Percentiles rank a stretch among this genome's conserved stretches.
Evolutionary conservation across 768 basidiomycete genomes (phyloP).

Genomic region (Boletus vinaceobasis): DNA sequence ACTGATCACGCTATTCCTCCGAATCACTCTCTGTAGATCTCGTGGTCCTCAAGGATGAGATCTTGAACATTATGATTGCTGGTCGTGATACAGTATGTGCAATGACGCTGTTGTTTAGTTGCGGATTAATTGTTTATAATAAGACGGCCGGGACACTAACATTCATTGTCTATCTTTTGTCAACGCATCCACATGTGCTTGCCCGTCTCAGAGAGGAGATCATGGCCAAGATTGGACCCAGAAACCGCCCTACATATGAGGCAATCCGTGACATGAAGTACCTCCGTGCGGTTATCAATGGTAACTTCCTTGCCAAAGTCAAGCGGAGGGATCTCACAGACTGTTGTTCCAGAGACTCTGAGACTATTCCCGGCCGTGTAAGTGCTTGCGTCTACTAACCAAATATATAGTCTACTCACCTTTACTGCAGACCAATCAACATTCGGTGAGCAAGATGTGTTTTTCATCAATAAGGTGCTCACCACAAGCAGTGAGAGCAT

Average conservation of each 20-base stretch:
- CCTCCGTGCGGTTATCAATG: constrained; percentile 62
- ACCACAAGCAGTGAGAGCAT: constrained; percentile 38
- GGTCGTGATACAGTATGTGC: constrained; percentile 26
- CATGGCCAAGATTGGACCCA: constrained; percentile 46
- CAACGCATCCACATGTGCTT: constrained; percentile 47
- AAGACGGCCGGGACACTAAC: constrained; percentile 38
- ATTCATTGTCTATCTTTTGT: constrained; percentile 42
- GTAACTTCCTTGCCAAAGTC: constrained; percentile 26
- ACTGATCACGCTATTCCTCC: constrained; percentile 20
- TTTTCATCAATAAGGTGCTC: not conserved
- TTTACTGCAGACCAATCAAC: constrained; percentile 42
- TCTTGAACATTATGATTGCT: constrained; percentile 35
- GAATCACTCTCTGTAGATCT: constrained; percentile 17
- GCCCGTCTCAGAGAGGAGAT: constrained; percentile 54
- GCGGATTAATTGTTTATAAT: constrained; percentile 21
- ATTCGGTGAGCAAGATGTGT: constrained; percentile 31
- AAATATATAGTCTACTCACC: not conserved
- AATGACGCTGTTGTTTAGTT: not conserved
- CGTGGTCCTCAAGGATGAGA: constrained; percentile 30
- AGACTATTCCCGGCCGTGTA: constrained; percentile 53
- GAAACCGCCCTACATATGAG: constrained; percentile 48
- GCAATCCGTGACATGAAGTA: constrained; percentile 62
- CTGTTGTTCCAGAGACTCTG: constrained; percentile 41
- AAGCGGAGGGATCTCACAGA: not conserved
- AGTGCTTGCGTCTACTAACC: not conserved